phyloP scores from a whole-genome alignment of 1,284 basidiomycete species.

The Moniliella sp. region DNA sequence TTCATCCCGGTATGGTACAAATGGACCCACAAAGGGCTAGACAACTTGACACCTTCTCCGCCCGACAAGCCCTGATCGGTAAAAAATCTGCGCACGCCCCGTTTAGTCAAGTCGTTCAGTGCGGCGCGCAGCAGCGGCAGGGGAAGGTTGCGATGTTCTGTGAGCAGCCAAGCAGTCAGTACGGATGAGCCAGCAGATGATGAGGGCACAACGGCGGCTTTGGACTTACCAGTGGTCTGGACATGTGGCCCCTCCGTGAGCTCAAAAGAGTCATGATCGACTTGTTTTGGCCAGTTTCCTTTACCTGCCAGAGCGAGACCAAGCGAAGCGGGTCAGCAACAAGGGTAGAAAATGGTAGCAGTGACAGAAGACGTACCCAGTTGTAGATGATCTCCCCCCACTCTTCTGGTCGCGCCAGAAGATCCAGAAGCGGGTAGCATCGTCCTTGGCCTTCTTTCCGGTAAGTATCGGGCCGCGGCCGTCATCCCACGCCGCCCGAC shows the following conservation, averaged over 20 bases:
- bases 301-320: constrained; percentile 35
- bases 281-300: constrained; percentile 38
- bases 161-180: not conserved
- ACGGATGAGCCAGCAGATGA: not conserved
- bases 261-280: constrained; percentile 42
- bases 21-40: no score
- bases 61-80: constrained; percentile 1
- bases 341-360: no score
- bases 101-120: constrained; percentile 1
- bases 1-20: no score
- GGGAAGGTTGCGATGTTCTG: constrained; percentile 2
- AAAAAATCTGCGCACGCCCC: constrained; percentile 4
- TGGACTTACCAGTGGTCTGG: constrained; percentile 27
- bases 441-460: not conserved
- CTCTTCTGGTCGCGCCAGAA: constrained; percentile 41
- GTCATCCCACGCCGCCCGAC: not conserved
- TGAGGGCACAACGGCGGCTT: constrained; percentile 1
- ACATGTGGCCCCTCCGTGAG: constrained; percentile 39
- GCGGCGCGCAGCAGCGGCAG: constrained; percentile 2
- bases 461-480: no score
- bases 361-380: constrained; percentile 37
- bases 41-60: constrained; percentile 5
- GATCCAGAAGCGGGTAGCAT: constrained; percentile 28
- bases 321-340: no score
- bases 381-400: constrained; percentile 39